These are phyloP conservation scores for Acanthamoeba lugdunensis DNA, from an alignment of 208 protist genomes.

Conservation along the genomic window DNA sequence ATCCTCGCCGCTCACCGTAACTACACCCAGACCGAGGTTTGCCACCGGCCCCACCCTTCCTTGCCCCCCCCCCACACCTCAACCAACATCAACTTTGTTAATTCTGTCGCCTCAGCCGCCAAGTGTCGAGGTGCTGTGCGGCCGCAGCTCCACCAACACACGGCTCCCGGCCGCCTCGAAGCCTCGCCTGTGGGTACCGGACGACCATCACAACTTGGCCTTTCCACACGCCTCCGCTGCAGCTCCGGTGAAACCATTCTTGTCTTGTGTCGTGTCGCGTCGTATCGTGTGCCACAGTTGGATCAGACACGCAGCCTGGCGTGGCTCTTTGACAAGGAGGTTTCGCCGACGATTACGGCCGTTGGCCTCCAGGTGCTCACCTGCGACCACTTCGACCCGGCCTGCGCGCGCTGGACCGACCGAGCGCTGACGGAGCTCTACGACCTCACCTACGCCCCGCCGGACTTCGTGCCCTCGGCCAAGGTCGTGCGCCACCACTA, in stretches of 20 bases:
- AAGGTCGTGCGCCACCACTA: background rate
- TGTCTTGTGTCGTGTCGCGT: background rate
- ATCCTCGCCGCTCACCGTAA: background rate
- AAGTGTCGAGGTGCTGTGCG: too few relatives aligned
- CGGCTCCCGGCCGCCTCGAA: too few relatives aligned
- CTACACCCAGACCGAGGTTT: background rate
- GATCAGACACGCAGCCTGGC: background rate
- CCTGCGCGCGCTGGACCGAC: slow-evolving; percentile 1
- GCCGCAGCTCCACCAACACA: too few relatives aligned
- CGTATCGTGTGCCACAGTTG: background rate
- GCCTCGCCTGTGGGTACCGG: too few relatives aligned
- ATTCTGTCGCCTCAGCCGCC: too few relatives aligned
- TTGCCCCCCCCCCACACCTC: background rate
- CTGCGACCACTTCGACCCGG: background rate
- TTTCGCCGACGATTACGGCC: background rate
- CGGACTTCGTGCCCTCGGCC: background rate
- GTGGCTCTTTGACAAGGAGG: background rate
- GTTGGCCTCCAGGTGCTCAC: background rate
- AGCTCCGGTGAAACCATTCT: too few relatives aligned
- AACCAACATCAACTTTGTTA: too few relatives aligned
- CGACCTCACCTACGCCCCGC: background rate
- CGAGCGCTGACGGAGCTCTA: background rate
- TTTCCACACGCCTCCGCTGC: too few relatives aligned
- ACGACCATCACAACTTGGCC: too few relatives aligned
- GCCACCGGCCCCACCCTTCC: too few relatives aligned